Evolutionary conservation across 306 rosid genomes (phyloP).

Genomic region (Cicer judaicum): DNA sequence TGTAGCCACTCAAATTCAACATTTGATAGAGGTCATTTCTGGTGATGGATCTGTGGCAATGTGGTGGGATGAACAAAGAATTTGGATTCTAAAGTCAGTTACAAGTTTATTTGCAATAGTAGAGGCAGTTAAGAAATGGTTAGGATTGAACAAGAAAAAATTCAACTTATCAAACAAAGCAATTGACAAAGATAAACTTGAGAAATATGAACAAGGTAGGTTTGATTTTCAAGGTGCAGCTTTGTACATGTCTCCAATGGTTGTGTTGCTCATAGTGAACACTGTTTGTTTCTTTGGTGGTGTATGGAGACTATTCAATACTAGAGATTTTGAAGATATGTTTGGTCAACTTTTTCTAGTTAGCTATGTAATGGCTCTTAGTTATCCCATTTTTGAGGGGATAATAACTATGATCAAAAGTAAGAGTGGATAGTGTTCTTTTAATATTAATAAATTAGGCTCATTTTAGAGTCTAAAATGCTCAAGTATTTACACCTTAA

Average conservation of each 20-base stretch:
- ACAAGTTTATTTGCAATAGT: conserved; percentile 45
- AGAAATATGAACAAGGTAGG: conserved; percentile 57
- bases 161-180: conserved; percentile 54
- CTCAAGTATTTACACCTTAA: neutral
- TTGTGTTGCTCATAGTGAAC: conserved; percentile 44
- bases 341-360: conserved; percentile 50
- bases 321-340: conserved; percentile 44
- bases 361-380: conserved; percentile 43
- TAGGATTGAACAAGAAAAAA: conserved; percentile 46
- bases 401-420: conserved; percentile 44
- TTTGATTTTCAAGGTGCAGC: conserved; percentile 63
- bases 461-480: conserved; percentile 2
- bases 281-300: conserved; percentile 48
- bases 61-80: conserved; percentile 65
- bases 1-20: conserved; percentile 49
- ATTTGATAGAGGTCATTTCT: conserved; percentile 53
- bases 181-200: conserved; percentile 52
- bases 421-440: conserved; percentile 32
- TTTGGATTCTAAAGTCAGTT: conserved; percentile 52
- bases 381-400: conserved; percentile 50
- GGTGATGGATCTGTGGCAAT: conserved; percentile 48
- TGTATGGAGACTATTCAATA: conserved; percentile 42
- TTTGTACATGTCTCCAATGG: conserved; percentile 56
- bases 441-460: neutral
- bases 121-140: conserved; percentile 43